Evolutionary conservation across 495 filamentous ascomycete genomes (phyloP).

Genomic region (Xylaria longipes): DNA sequence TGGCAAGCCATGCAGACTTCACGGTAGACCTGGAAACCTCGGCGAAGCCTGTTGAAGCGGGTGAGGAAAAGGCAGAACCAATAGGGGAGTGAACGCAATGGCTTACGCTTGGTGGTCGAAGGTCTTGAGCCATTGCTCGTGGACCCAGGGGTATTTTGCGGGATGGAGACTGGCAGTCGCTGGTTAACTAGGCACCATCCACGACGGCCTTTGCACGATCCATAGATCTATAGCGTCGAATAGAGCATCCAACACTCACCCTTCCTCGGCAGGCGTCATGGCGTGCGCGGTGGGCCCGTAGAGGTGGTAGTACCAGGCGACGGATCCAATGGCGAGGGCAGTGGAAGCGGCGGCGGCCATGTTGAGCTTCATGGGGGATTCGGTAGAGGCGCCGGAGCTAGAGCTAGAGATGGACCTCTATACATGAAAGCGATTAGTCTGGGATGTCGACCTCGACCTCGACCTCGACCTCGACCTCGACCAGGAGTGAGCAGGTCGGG

Average conservation of each 20-base stretch:
- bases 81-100: constrained; percentile 1
- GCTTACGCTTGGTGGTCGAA: constrained; percentile 95
- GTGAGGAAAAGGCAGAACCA: constrained; percentile 27
- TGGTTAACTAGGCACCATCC: constrained; percentile 28
- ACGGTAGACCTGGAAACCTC: constrained; percentile 99
- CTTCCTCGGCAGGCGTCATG: constrained; percentile 94
- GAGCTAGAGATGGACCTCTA: constrained; percentile 68
- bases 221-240: constrained; percentile 8
- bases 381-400: constrained; percentile 60
- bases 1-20: constrained; percentile 99
- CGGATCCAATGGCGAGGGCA: constrained; percentile 80
- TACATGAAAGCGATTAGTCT: constrained; percentile 39
- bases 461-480: constrained; percentile 14
- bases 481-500: background rate
- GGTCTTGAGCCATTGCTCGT: constrained; percentile 86
- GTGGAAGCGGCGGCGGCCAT: constrained; percentile 84
- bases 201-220: background rate
- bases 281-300: constrained; percentile 88
- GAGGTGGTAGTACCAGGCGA: constrained; percentile 95
- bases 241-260: constrained; percentile 68
- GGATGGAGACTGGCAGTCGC: constrained; percentile 76
- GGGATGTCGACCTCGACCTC: constrained; percentile 25
- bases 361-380: constrained; percentile 71
- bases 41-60: constrained; percentile 73
- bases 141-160: constrained; percentile 94